Base-by-base conservation (phyloP, 2,329 filamentous ascomycete genomes). In the Chlorencoelia australis region DNA sequence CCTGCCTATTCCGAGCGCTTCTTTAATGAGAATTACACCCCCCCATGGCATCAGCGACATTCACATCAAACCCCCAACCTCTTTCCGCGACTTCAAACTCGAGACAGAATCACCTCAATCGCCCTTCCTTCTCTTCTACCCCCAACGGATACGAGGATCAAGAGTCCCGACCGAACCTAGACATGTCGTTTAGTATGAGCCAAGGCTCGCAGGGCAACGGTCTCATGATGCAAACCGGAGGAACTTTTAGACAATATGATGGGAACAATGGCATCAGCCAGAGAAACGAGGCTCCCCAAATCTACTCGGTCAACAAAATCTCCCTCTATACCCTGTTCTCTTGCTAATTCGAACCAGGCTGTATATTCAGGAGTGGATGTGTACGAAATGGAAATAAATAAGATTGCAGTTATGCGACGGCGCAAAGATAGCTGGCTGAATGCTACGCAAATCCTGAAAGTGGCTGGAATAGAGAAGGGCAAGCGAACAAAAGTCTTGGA, bases 301-400 rank as follows among this genome's bases (percentile, higher is more conserved):
- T 80, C 45, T 80, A 79, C 52, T 76, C 74, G 45, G 75, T 79
- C 55, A 47, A 68, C n/a, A 22, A n/a, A 36, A 20, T 7, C 16
- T 7, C 3, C 15, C n/a, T 7, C 18, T 14, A 34, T 10, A 28
- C 18, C 44, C 48, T 45, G 50, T 19, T n/a, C 9, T 21, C 30
- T 36, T 30, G 33, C 25, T 40, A 31, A 36, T 19, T 11, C 30
- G 15, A 14, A 5, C 25, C 43, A 75, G 77, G 89, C 89, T 42
- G 83, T 93, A 26, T 96, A 96, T 60, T 96, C 89, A 6, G 87
- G 88, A 48, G 86, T 96, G 30, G 81, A 89, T 43, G 91, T 98
- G 11, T 98, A 96, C 65, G 91, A 98, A 62, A 95, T 96, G 87
- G 88, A 95, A 59, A 83, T 96, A 43, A 93, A 94, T 58, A 76